Conservation (phyloP, 2,329 filamentous ascomycete genomes). For the Trichoderma sp. region DNA sequence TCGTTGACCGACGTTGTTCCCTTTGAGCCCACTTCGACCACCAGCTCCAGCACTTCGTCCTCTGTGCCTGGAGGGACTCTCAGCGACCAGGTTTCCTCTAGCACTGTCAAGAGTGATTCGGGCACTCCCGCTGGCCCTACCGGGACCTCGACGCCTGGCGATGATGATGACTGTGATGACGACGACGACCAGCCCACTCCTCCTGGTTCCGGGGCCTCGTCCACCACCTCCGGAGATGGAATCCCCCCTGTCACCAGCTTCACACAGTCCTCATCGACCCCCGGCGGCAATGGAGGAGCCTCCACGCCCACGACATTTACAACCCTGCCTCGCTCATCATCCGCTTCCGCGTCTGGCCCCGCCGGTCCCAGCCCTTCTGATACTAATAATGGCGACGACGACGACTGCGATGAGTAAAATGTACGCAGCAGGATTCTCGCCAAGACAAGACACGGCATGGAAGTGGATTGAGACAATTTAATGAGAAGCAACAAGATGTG, state of each 20-base stretch:
- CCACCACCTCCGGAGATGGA: background rate
- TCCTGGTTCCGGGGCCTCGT: background rate
- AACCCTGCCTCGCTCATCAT: background rate
- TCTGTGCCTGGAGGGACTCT: background rate
- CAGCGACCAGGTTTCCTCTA: background rate
- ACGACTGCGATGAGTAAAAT: background rate
- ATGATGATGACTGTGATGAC: background rate
- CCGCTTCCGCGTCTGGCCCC: background rate
- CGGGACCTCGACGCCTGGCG: background rate
- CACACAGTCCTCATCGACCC: background rate
- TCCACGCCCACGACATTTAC: slow-evolving; percentile 9
- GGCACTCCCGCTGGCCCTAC: background rate
- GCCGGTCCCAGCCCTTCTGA: slow-evolving; percentile 9
- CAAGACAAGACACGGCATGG: background rate
- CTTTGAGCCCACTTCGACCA: background rate
- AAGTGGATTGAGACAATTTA: background rate
- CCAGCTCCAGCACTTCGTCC: background rate
- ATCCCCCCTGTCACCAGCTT: background rate
- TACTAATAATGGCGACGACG: background rate
- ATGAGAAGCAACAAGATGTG: background rate
- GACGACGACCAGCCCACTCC: background rate
- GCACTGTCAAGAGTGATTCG: background rate
- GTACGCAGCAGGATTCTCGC: too few relatives aligned
- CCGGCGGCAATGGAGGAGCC: background rate
- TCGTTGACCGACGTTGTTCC: background rate